phyloP scores from a whole-genome alignment of 257 asterid genomes.

The Verbena officinalis region DNA sequence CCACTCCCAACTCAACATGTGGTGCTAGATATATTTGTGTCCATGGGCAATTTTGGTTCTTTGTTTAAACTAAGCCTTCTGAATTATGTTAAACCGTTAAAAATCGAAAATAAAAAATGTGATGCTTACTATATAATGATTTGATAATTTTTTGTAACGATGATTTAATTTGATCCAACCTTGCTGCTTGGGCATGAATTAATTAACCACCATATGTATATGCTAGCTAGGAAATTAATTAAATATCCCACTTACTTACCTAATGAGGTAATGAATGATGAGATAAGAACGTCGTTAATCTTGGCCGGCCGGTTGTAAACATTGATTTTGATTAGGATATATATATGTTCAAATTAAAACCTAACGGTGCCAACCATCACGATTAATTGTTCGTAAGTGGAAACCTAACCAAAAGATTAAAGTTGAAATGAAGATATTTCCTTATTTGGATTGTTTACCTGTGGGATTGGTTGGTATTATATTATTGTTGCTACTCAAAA shows the following conservation, averaged over 20 bases:
- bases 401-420: slow-evolving; percentile 10
- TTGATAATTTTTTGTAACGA: too few species aligned
- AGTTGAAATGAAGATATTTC: slow-evolving; percentile 8
- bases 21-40: too few species aligned
- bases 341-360: too few species aligned
- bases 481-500: background rate
- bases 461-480: slow-evolving; percentile 3
- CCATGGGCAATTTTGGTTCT: too few species aligned
- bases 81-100: too few species aligned
- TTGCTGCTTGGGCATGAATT: too few species aligned
- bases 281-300: background rate
- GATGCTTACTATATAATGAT: too few species aligned
- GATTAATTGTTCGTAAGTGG: background rate
- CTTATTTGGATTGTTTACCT: background rate
- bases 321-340: background rate
- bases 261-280: slow-evolving; percentile 24
- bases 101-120: too few species aligned
- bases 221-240: slow-evolving; percentile 1
- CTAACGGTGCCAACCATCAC: slow-evolving; percentile 33
- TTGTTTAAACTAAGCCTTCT: too few species aligned
- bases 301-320: background rate
- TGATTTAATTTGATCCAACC: too few species aligned
- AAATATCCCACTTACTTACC: background rate
- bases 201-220: too few species aligned
- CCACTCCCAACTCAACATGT: background rate